Base-by-base conservation (phyloP, 108 stramenopile species). In the Discostella pseudostelligera region DNA sequence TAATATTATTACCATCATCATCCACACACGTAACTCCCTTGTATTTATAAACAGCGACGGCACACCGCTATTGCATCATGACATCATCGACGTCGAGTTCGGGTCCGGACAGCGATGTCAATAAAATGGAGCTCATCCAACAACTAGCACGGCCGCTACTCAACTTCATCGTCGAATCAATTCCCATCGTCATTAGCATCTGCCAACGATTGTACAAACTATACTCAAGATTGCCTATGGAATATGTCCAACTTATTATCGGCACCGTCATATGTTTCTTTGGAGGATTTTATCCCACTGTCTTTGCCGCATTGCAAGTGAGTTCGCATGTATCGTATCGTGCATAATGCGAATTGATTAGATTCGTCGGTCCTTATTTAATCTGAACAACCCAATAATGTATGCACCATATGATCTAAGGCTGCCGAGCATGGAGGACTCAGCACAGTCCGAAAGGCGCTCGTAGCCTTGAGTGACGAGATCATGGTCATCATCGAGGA, bases 221-320 rank as follows among this genome's bases (percentile, higher is more conserved):
- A n/a, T 87, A 76, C 51, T 64, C 67, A 11, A 78, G 65, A n/a
- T 49, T 89, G n/a, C 87, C 87, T 26, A 76, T 72, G 47, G 72
- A 83, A 62, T 62, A 59, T 28, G 43, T 88, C 10, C 65, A 78
- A 8, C 75, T 93, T 43, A 55, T 89, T 12, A 80, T 83, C 55
- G 96, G 96, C 0, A 76, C 89, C 24, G 50, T 87, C 46, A 83
- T 96, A 67, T 96, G 96, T 69, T 98, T 98, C 88, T 97, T 96
- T 69, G 97, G 97, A 0, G 97, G 97, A 14, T 67, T 90, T 17
- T 98, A 90, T 63, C 93, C 94, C 9, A 79, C 87, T 5, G 68
- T 94, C 10, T 96, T 98, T 79, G 94, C 97, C 8, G 94, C 96
- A 29, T 57, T 94, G 39, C 47, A 65, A 42, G 71, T 65, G 26